Evolutionary conservation across 768 basidiomycete species (phyloP).

Genomic region (Mycena galopus): DNA sequence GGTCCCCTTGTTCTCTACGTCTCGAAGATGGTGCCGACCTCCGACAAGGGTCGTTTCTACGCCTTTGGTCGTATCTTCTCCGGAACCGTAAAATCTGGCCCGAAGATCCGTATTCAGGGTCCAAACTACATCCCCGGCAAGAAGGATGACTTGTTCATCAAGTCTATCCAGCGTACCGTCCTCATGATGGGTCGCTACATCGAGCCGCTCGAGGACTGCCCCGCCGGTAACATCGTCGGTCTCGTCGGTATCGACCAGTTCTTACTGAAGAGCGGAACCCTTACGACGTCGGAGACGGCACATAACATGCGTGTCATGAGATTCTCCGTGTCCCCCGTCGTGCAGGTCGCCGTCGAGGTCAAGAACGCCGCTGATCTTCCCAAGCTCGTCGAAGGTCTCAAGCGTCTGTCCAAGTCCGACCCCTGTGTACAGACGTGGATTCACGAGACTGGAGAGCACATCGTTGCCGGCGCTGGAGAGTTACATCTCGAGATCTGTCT

Average conservation of each 20-base stretch:
- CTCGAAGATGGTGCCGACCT: constrained; percentile 99
- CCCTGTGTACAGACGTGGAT: constrained; percentile 99
- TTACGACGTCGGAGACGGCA: constrained; percentile 97
- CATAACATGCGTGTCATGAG: constrained; percentile 99
- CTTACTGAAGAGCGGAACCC: constrained; percentile 98
- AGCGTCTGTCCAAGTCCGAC: constrained; percentile 99
- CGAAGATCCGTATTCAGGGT: constrained; percentile 99
- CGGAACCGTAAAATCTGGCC: constrained; percentile 95
- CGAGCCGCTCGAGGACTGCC: constrained; percentile 99
- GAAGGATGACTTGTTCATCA: constrained; percentile 98
- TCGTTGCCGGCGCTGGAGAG: constrained; percentile 99
- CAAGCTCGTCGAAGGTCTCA: constrained; percentile 99
- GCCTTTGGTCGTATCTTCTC: constrained; percentile 99
- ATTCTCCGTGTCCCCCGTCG: constrained; percentile 99
- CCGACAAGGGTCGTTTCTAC: constrained; percentile 99
- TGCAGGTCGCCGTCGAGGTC: constrained; percentile 98
- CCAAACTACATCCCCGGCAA: constrained; percentile 99
- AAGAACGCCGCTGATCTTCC: constrained; percentile 99
- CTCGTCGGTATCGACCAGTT: constrained; percentile 99
- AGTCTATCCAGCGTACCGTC: constrained; percentile 98
- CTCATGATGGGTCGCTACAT: constrained; percentile 99
- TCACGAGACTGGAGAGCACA: constrained; percentile 95
- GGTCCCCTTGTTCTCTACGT: constrained; percentile 98
- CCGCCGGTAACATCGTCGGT: constrained; percentile 98
- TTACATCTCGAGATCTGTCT: constrained; percentile 99